phyloP scores from a whole-genome alignment of 106 monocot genomes.

The Apostasia ramifera region DNA sequence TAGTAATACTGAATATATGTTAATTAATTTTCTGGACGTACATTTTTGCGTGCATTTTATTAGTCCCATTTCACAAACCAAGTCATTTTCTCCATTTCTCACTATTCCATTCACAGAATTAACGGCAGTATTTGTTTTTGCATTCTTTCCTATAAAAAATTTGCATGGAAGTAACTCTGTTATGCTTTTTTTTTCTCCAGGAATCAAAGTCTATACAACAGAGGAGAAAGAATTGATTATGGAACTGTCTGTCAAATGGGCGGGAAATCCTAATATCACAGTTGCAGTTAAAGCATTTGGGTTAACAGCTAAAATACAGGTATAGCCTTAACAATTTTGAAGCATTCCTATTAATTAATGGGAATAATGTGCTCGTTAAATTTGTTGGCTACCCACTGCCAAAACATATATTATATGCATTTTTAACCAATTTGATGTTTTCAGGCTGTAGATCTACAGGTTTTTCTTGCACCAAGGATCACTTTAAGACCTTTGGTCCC shows the following conservation, averaged over 20 bases:
- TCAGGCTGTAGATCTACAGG: slow-evolving; percentile 82
- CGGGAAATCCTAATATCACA: slow-evolving; percentile 79
- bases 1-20: too few species aligned
- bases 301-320: slow-evolving; percentile 63
- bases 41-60: too few species aligned
- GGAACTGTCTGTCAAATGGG: slow-evolving; percentile 82
- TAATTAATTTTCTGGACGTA: too few species aligned
- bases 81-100: too few species aligned
- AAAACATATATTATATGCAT: background rate
- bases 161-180: too few species aligned
- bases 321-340: slow-evolving; percentile 6
- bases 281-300: slow-evolving; percentile 64
- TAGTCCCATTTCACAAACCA: too few species aligned
- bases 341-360: background rate
- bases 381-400: too few species aligned
- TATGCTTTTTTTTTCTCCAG: slow-evolving; percentile 20
- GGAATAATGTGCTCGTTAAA: too few species aligned
- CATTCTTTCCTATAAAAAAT: too few species aligned
- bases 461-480: slow-evolving; percentile 71
- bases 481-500: slow-evolving; percentile 88
- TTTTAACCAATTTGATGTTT: slow-evolving; percentile 6
- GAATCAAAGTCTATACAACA: slow-evolving; percentile 77
- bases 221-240: slow-evolving; percentile 84
- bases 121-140: too few species aligned
- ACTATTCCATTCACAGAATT: too few species aligned